Percentiles rank a stretch among this genome's conserved stretches.
Conservation (phyloP, 1,284 basidiomycete species). For the Inonotus hispidus region DNA sequence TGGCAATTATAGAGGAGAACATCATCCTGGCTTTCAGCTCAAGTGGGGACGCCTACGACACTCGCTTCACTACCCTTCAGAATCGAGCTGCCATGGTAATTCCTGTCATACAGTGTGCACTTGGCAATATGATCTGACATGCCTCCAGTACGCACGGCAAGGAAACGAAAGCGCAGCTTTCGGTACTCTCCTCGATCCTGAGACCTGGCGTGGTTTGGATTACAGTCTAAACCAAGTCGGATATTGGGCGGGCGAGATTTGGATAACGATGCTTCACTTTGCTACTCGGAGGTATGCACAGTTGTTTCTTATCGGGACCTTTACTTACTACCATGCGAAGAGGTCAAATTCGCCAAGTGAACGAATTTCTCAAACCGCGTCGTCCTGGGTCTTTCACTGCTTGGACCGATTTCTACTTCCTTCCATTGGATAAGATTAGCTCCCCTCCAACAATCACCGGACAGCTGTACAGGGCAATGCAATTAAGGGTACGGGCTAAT, state of each 20-base stretch:
- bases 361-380: slow-evolving; percentile 56
- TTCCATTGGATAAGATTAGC: slow-evolving; percentile 21
- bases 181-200: slow-evolving; percentile 57
- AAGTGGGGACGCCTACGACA: slow-evolving; percentile 52
- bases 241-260: slow-evolving; percentile 67
- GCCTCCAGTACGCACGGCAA: slow-evolving; percentile 42
- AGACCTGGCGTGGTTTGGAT: slow-evolving; percentile 59
- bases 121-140: too few relatives aligned
- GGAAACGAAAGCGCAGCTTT: slow-evolving; percentile 60
- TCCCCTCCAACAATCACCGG: slow-evolving; percentile 50
- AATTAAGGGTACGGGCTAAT: slow-evolving; percentile 46
- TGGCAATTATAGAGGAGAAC: slow-evolving; percentile 63
- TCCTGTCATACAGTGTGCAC: slow-evolving; percentile 18
- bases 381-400: slow-evolving; percentile 34
- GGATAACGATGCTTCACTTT: slow-evolving; percentile 66
- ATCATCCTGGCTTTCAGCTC: slow-evolving; percentile 63
- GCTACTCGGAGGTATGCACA: slow-evolving; percentile 56
- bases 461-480: slow-evolving; percentile 56
- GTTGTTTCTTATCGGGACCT: neutral
- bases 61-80: slow-evolving; percentile 51
- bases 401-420: slow-evolving; percentile 11
- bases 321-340: slow-evolving; percentile 28
- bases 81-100: slow-evolving; percentile 59
- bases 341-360: slow-evolving; percentile 58
- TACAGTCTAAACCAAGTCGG: slow-evolving; percentile 51